A percentile compares a stretch with the other conserved stretches of the same genome.
These are phyloP conservation scores for Thraustotheca clavata DNA, from an alignment of 352 stramenopile species.

Conservation along the genomic window DNA sequence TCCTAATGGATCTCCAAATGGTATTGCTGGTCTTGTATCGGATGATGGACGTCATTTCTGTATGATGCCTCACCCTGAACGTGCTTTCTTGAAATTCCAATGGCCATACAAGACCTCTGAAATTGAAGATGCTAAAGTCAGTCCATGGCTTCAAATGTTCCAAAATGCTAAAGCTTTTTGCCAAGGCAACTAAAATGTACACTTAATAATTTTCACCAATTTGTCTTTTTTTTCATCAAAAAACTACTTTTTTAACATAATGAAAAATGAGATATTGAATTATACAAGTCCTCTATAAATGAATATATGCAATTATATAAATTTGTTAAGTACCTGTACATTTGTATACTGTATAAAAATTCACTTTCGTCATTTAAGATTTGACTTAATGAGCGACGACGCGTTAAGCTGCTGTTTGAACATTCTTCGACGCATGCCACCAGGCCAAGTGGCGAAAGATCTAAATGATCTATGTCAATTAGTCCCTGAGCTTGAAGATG, in stretches of 20 bases:
- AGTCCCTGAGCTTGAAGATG: slow-evolving; percentile 72
- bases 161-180: slow-evolving; percentile 97
- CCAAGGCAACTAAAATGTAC: slow-evolving; percentile 34
- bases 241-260: too few species aligned
- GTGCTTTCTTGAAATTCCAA: slow-evolving; percentile 96
- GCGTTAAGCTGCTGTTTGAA: slow-evolving; percentile 76
- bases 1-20: slow-evolving; percentile 96
- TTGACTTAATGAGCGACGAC: slow-evolving; percentile 21
- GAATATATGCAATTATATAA: too few species aligned
- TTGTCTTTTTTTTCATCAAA: too few species aligned
- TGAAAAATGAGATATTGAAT: too few species aligned
- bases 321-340: too few species aligned
- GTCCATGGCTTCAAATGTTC: slow-evolving; percentile 97
- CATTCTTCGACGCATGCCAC: slow-evolving; percentile 85
- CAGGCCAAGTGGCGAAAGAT: slow-evolving; percentile 74
- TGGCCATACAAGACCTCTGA: slow-evolving; percentile 92
- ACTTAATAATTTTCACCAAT: not conserved
- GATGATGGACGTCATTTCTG: slow-evolving; percentile 96
- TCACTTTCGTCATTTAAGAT: too few species aligned
- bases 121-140: slow-evolving; percentile 70
- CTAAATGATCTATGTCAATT: slow-evolving; percentile 81
- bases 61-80: slow-evolving; percentile 99
- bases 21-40: slow-evolving; percentile 96
- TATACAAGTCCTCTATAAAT: too few species aligned
- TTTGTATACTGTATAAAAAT: too few species aligned